A percentile compares a stretch with the other conserved stretches of the same genome.
phyloP scores from a whole-genome alignment of 2,329 filamentous ascomycete species.

The Ceratocystis variospora region DNA sequence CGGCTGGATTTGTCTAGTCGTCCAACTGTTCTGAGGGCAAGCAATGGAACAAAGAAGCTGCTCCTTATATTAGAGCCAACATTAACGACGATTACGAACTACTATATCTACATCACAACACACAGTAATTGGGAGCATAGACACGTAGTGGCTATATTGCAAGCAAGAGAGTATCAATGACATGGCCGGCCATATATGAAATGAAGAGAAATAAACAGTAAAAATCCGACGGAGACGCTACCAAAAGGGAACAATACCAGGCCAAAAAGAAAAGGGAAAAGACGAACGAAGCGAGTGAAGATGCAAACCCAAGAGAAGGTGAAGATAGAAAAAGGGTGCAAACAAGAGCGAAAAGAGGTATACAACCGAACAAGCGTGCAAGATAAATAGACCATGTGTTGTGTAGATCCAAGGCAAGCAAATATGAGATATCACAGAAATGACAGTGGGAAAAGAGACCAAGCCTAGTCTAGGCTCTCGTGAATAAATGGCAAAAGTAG shows the following conservation, averaged over 20 bases:
- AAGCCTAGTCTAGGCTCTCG: background rate
- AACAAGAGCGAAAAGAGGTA: background rate
- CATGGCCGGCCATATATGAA: background rate
- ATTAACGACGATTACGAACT: background rate
- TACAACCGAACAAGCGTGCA: background rate
- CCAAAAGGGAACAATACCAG: slow-evolving; percentile 5
- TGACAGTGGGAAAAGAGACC: too few species aligned
- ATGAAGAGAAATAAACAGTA: background rate
- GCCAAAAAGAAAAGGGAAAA: slow-evolving; percentile 3
- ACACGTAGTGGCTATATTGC: background rate
- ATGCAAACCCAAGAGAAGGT: background rate
- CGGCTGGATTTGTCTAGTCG: slow-evolving; percentile 75
- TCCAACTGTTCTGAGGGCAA: slow-evolving; percentile 28
- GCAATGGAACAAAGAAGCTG: background rate
- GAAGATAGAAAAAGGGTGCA: background rate
- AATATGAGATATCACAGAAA: background rate
- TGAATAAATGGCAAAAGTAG: background rate
- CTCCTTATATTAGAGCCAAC: background rate
- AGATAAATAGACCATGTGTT: background rate
- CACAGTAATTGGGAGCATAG: background rate
- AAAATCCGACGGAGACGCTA: background rate
- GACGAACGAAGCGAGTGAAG: background rate
- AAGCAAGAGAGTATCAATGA: background rate
- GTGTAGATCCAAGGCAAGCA: background rate
- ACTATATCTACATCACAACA: background rate